Evolutionary conservation across 1,284 basidiomycete genomes (phyloP).

Genomic region (Sanguinoderma infundibulare): DNA sequence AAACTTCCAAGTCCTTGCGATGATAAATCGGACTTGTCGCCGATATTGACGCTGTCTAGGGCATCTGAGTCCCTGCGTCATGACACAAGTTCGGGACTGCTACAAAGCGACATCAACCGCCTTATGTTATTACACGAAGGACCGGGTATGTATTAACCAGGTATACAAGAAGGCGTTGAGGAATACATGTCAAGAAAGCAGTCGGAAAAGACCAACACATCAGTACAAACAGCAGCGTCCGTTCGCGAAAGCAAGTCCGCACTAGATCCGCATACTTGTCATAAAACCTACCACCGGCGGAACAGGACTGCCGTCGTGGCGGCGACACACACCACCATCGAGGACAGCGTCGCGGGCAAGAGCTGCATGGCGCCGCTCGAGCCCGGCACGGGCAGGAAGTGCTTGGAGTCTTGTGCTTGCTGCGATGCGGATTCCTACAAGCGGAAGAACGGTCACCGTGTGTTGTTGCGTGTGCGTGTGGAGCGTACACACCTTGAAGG

Average conservation of each 20-base stretch:
- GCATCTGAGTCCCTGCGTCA: too few relatives aligned
- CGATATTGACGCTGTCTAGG: background rate
- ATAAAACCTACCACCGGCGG: constrained; percentile 6
- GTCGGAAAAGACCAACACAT: background rate
- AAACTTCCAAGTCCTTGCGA: too few relatives aligned
- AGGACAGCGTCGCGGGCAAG: constrained; percentile 6
- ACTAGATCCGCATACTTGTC: background rate
- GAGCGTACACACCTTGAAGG: constrained; percentile 71
- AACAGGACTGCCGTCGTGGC: constrained; percentile 8
- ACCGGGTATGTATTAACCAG: background rate
- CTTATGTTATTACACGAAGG: too few relatives aligned
- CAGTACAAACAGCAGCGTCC: background rate
- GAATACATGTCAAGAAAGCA: background rate
- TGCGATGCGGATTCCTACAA: constrained; percentile 56
- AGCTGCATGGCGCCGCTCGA: constrained; percentile 31
- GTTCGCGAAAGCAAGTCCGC: background rate
- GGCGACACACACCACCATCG: constrained; percentile 7
- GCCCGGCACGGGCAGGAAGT: constrained; percentile 72
- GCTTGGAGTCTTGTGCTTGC: constrained; percentile 52
- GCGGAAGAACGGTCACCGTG: background rate
- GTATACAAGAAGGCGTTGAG: background rate
- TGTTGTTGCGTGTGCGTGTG: background rate
- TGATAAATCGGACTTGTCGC: too few relatives aligned
- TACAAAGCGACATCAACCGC: too few relatives aligned
- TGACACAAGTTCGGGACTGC: too few relatives aligned